phyloP scores from a whole-genome alignment of 805 yeast genomes.

The Komagataella populi region DNA sequence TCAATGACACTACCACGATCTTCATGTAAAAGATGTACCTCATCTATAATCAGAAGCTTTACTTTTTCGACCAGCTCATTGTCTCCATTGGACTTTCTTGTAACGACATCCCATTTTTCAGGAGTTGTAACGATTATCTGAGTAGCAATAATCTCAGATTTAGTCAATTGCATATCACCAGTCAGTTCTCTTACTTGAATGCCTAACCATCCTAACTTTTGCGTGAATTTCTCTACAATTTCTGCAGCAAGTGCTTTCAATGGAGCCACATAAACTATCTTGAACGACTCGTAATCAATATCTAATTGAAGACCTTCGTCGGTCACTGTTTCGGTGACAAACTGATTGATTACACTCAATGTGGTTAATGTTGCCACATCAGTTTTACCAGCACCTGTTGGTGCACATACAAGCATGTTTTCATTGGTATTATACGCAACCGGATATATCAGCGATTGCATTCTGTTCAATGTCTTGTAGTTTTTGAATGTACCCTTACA shows the following conservation, averaged over 20 bases:
- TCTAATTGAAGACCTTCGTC: slow-evolving; percentile 18
- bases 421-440: slow-evolving; percentile 59
- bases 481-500: slow-evolving; percentile 79
- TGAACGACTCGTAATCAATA: slow-evolving; percentile 43
- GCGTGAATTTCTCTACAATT: slow-evolving; percentile 75
- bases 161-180: slow-evolving; percentile 75
- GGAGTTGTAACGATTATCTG: slow-evolving; percentile 89
- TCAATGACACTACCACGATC: slow-evolving; percentile 97
- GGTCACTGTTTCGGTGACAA: slow-evolving; percentile 18
- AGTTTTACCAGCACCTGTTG: slow-evolving; percentile 98
- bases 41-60: slow-evolving; percentile 81
- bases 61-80: slow-evolving; percentile 75
- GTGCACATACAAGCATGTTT: slow-evolving; percentile 83
- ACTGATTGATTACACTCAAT: slow-evolving; percentile 45
- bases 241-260: slow-evolving; percentile 92
- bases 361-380: slow-evolving; percentile 86
- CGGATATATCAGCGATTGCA: slow-evolving; percentile 77
- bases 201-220: slow-evolving; percentile 52
- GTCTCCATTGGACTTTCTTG: slow-evolving; percentile 86
- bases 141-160: slow-evolving; percentile 61
- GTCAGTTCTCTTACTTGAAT: slow-evolving; percentile 74
- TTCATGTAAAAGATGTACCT: slow-evolving; percentile 92
- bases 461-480: slow-evolving; percentile 63
- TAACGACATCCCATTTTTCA: slow-evolving; percentile 94
- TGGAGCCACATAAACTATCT: slow-evolving; percentile 85